Evolutionary conservation across 2,329 filamentous ascomycete species (phyloP), one percentile per base, ranked within the genome.

Genomic region (Lachnellula occidentalis): DNA sequence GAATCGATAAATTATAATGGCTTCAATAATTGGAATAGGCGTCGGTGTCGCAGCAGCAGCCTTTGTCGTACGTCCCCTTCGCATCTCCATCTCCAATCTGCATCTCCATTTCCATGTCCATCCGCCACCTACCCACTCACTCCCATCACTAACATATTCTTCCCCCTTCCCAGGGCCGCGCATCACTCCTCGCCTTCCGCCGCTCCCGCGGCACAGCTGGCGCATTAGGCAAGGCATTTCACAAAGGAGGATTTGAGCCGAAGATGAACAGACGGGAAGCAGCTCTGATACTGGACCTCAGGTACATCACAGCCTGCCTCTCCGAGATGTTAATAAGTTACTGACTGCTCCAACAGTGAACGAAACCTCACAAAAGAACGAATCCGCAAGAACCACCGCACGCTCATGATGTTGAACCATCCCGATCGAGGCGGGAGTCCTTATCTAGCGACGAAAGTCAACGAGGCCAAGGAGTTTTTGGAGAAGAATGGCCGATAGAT

Each of bases 201-300:
- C 84, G 90, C 67, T 95, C 87, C 57, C 82, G 88, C 59, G 88
- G 88, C 59, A 86, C 86, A 56, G 74, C 75, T 60, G 88, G 87
- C 62, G 86, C 88, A 36, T 76, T 96, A 64, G 94, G 94, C 66
- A 91, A 92, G 72, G 85, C 91, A 42, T 99, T 91, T 70, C 97
- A 96, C 80, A 99, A 97, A 74, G 94, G 94, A 64, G 94, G 94
- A n/a, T 99, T 99, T 70, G 94, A 99, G 76, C 79, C 85, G 57
- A 88, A 87, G 73, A 99, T 99, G 92, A 96, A 85, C 71, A 83
- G 87, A 71, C 85, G 87, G 71, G 94, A 99, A 75, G 94, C 94
- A 21, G 81, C 91, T 4, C 75, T 99, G 64, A 96, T 99, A 58
- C 76, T 99, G 48, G 88, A 94, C 61, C 85, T 97, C 58, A 89